A percentile compares a stretch with the other conserved stretches of the same genome.
These are phyloP conservation scores for Licmophora abbreviata DNA, from an alignment of 108 stramenopile species.

Conservation along the genomic window DNA sequence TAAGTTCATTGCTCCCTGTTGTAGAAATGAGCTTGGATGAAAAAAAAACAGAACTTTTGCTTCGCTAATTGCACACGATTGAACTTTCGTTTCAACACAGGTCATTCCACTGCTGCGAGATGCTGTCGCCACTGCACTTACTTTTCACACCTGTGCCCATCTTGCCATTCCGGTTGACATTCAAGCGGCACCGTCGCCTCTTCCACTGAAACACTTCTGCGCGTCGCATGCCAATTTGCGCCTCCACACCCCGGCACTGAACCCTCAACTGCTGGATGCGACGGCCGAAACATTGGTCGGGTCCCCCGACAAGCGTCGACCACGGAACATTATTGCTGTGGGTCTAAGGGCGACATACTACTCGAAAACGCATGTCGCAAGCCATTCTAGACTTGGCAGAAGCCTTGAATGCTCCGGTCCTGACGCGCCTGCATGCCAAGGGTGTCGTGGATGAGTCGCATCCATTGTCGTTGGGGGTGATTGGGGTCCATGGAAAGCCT, in stretches of 20 bases:
- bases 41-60: too few relatives aligned
- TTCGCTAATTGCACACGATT: too few relatives aligned
- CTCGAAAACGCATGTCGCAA: constrained; percentile 4
- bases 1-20: too few relatives aligned
- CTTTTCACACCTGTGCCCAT: constrained; percentile 30
- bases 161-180: constrained; percentile 38
- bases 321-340: constrained; percentile 17
- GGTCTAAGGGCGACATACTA: constrained; percentile 24
- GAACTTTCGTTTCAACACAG: too few relatives aligned
- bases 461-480: constrained; percentile 29
- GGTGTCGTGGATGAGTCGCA: constrained; percentile 27
- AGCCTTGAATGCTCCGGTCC: constrained; percentile 20
- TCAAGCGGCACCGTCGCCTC: constrained; percentile 17
- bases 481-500: constrained; percentile 41
- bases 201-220: constrained; percentile 13
- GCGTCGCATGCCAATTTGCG: constrained; percentile 12
- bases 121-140: constrained; percentile 24
- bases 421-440: constrained; percentile 36
- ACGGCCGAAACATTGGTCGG: constrained; percentile 8
- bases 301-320: not conserved
- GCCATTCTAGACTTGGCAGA: constrained; percentile 21
- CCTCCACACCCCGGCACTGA: constrained; percentile 3
- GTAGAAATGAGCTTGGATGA: too few relatives aligned
- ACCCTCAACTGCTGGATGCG: constrained; percentile 1
- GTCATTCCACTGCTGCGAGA: constrained; percentile 33